Evolutionary conservation across 2,329 filamentous ascomycete species (phyloP).

Genomic region (Verruconis gallopava): DNA sequence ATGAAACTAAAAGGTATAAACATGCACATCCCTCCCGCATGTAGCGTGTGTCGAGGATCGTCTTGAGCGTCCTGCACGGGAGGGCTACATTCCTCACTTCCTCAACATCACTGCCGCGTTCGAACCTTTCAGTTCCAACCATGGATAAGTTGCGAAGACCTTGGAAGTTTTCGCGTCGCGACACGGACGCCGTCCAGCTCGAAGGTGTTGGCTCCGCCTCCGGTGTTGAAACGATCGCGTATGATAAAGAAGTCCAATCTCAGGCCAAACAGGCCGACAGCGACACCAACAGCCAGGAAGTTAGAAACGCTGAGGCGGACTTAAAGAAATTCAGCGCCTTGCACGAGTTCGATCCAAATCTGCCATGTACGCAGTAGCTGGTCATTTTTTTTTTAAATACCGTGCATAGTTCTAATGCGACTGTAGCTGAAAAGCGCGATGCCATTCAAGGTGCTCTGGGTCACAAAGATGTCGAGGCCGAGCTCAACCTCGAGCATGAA

Average conservation of each 20-base stretch:
- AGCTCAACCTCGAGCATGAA: conserved; percentile 11
- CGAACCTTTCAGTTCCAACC: background rate
- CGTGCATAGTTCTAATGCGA: too few relatives aligned
- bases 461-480: conserved; percentile 19
- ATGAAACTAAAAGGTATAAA: too few relatives aligned
- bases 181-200: background rate
- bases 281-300: background rate
- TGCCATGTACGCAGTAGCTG: background rate
- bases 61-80: too few relatives aligned
- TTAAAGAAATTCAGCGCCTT: conserved; percentile 1
- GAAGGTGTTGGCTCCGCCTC: background rate
- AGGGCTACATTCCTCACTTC: too few relatives aligned
- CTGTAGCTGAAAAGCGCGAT: conserved; percentile 10
- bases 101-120: too few relatives aligned
- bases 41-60: too few relatives aligned
- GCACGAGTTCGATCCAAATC: conserved; percentile 7
- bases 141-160: conserved; percentile 2
- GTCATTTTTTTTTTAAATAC: too few relatives aligned
- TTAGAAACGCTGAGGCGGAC: background rate
- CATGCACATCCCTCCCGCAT: too few relatives aligned
- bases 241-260: background rate
- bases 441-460: conserved; percentile 11
- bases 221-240: background rate
- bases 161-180: background rate
- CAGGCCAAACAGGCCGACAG: background rate